A percentile compares a stretch with the other conserved stretches of the same genome.
Conservation (phyloP, 2,329 filamentous ascomycete genomes). For the Geoglossum cookeanum region DNA sequence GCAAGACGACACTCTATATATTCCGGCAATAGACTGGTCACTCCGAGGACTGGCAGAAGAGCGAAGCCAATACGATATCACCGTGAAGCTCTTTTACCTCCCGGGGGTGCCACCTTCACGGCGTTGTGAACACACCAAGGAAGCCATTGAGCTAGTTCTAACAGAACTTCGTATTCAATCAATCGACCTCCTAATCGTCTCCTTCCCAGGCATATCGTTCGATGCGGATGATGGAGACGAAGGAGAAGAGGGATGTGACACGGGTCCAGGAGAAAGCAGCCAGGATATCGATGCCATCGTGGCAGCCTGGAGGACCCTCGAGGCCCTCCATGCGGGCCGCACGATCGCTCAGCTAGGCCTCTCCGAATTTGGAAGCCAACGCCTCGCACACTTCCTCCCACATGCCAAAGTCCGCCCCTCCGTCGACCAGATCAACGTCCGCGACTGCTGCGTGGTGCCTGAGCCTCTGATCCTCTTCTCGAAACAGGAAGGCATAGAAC, state of each 20-base stretch:
- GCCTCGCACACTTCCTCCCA: slow-evolving; percentile 58
- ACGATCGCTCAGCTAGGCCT: slow-evolving; percentile 61
- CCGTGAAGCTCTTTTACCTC: slow-evolving; percentile 86
- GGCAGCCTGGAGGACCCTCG: slow-evolving; percentile 49
- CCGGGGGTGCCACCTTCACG: slow-evolving; percentile 45
- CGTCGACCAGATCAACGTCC: slow-evolving; percentile 90
- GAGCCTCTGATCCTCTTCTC: slow-evolving; percentile 70
- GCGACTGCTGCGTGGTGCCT: slow-evolving; percentile 90
- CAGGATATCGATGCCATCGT: slow-evolving; percentile 43
- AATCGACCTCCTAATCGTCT: slow-evolving; percentile 78
- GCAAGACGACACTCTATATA: slow-evolving; percentile 42
- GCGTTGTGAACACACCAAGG: slow-evolving; percentile 50
- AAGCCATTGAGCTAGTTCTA: slow-evolving; percentile 63
- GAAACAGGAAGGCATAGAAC: slow-evolving; percentile 64
- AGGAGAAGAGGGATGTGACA: slow-evolving; percentile 32
- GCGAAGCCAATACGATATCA: slow-evolving; percentile 73
- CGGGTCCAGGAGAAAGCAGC: slow-evolving; percentile 11
- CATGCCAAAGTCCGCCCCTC: slow-evolving; percentile 52
- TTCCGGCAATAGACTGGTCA: slow-evolving; percentile 60
- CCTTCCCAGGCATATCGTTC: slow-evolving; percentile 84
- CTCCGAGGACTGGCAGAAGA: slow-evolving; percentile 61
- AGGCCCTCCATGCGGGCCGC: slow-evolving; percentile 51
- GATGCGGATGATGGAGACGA: slow-evolving; percentile 80
- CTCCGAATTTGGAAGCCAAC: slow-evolving; percentile 76
- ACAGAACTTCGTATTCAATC: slow-evolving; percentile 57